Base-by-base conservation (phyloP, 164 flowering plant genomes). In the Stephania japonica region DNA sequence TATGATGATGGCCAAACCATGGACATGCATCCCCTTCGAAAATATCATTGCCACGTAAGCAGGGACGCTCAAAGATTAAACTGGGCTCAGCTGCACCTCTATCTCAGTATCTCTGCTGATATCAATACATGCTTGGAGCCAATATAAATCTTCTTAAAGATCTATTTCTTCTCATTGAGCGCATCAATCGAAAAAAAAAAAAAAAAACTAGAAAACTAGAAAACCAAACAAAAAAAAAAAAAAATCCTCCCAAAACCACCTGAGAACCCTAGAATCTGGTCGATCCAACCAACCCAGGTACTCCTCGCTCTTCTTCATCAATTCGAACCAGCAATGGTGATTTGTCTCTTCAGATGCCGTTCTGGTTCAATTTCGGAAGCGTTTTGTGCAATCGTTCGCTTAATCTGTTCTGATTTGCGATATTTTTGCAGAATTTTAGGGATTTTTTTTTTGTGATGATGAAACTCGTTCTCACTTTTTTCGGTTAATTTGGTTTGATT, bases 31-130 rank as follows among this genome's bases (percentile, higher is more conserved):
- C 13, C 38, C 38, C 38, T 38, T 16, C 66, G 79, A 90, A 91
- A 91, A 90, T 90, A 91, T 91, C 97, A 80, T 83, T 70, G 91
- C 94, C 97, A 88, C 89, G 88, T 86, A 75, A 16, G 82, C 87
- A 72, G 7, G 38, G 21, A 43, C 73, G 75, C 73, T 49, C 7
- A 72, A 78, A 70, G 42, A 75, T 42, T 16, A 7, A n/a, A 16
- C 7, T 56, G 63, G 63, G n/a, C 63, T 14, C 63, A 81, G 75
- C 75, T 23, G 82, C 72, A 62, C 81, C 85, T 62, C 82, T 87
- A 86, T 84, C 73, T 65, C 72, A 70, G 75, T 49, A 68, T 66
- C 73, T 64, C 70, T 65, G 42, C n/a, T 26, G 41, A 32, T 59
- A 7, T 59, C 24, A 59, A 18, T 59, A n/a, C 21, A 59, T 19